phyloP scores from a whole-genome alignment of 2,329 filamentous ascomycete genomes.

The Penicillium crustosum region DNA sequence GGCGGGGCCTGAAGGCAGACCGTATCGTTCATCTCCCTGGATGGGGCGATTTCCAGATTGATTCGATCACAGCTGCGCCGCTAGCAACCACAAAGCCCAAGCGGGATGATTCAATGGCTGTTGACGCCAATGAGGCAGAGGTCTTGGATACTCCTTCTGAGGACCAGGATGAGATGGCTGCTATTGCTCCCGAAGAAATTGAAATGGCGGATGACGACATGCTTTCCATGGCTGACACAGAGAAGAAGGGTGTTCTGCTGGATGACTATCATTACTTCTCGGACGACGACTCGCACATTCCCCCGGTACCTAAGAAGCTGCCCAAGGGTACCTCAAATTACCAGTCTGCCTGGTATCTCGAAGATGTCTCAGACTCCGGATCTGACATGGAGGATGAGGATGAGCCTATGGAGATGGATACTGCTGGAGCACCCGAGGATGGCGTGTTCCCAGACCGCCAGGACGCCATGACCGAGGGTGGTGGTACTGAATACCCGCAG shows the following conservation, averaged over 20 bases:
- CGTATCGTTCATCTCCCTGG: constrained; percentile 87
- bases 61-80: constrained; percentile 79
- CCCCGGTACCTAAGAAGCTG: constrained; percentile 67
- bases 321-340: constrained; percentile 92
- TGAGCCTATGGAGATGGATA: constrained; percentile 53
- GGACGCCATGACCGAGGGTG: constrained; percentile 69
- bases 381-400: constrained; percentile 80
- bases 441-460: constrained; percentile 61
- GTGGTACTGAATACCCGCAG: constrained; percentile 84
- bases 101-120: constrained; percentile 61
- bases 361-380: constrained; percentile 76
- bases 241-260: constrained; percentile 82
- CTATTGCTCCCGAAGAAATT: constrained; percentile 82
- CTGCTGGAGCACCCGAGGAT: constrained; percentile 72
- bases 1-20: constrained; percentile 83
- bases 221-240: constrained; percentile 52
- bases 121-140: constrained; percentile 59
- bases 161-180: constrained; percentile 78
- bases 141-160: constrained; percentile 70
- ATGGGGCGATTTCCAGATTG: constrained; percentile 91
- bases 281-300: constrained; percentile 69
- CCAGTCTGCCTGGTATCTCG: constrained; percentile 90
- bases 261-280: constrained; percentile 99
- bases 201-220: constrained; percentile 69
- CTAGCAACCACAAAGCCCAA: constrained; percentile 57